Evolutionary conservation across 2,329 filamentous ascomycete species (phyloP), one percentile per base, ranked within the genome.

Genomic region (Sporothrix mexicana): DNA sequence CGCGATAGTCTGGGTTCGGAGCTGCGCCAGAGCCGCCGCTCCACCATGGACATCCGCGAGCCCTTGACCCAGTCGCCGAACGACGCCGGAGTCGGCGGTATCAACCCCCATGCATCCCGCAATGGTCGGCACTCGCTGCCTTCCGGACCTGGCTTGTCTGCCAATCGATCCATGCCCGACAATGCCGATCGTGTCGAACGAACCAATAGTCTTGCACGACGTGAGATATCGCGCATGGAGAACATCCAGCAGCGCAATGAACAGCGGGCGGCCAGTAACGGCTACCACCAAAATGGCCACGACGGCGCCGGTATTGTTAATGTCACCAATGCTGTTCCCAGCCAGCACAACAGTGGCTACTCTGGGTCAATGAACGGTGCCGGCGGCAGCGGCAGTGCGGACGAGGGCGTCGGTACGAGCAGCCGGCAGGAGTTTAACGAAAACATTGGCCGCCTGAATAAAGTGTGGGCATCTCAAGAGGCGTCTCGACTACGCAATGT

Each of bases 391-490:
- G 77, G 73, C 78, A 76, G 3, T 79, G 80, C 62, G 13, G 70
- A 78, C 80, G 69, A 66, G n/a, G 57, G 66, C n/a, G 64, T 64
- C 7, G 68, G 72, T 15, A 70, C 49, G 9, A 76, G 59, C 73
- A 66, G 41, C 72, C 78, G 66, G 74, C 77, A 12, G 36, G 53
- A 71, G 0, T 85, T 88, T 73, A 81, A 84, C 73, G 84, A 88
- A 72, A 84, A 87, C 25, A 82, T 88, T 74, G 83, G 84, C 70
- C 83, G 86, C 1, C 82, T 89, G 25, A 87, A 89, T 75, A 84
- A 84, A 74, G 83, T 89, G 0, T 90, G 88, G 88, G 84, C 82
- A 0, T 81, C 84, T 0, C 87, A 89, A 74, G 87, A 89, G 77
- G 82, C 82, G 2, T 79, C 85, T 10, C 81, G 85, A 2, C 79